Evolutionary conservation across 2,329 filamentous ascomycete genomes (phyloP), one percentile per base, ranked within the genome.

Genomic region (Fusarium coffeatum): DNA sequence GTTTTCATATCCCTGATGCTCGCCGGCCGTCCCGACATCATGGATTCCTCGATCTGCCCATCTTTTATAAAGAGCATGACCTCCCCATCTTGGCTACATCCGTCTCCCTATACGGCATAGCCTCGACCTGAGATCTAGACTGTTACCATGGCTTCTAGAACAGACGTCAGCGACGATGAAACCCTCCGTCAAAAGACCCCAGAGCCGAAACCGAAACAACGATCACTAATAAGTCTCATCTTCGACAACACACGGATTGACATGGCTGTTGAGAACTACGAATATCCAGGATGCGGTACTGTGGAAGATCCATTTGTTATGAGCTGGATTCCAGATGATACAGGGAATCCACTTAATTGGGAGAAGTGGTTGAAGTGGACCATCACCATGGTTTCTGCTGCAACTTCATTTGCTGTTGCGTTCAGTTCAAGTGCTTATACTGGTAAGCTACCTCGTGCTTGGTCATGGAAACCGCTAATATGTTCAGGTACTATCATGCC

Each of bases 341-440:
- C 86, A 10, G 86, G 88, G 64, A 92, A 93, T 76, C 90, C 91
- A 0, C 86, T 90, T 82, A 81, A 83, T 43, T 92, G 88, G 74
- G 78, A 84, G 12, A 67, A 76, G 6, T 61, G 74, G 40, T 85
- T 85, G 77, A 92, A 92, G 80, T 93, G 91, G 91, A 76, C 77
- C 20, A 87, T 91, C 68, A 91, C 89, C 3, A 76, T 86, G 58
- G 77, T 90, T 49, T 87, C 90, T 49, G 90, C 91, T 11, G 72
- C 90, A 15, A 88, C 90, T 12, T 91, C 90, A 2, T 84, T 94
- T 45, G 90, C 85, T 32, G 90, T 93, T 25, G 84, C 92, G 3
- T 91, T 94, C 71, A 88, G 88, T 55, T 92, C 89, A 5, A 90
- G 89, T 6, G 90, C 90, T 27, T 92, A 88, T 76, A 87, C 87